Evolutionary conservation across 2,329 filamentous ascomycete genomes (phyloP).

Genomic region (Aspergillus chevalieri): DNA sequence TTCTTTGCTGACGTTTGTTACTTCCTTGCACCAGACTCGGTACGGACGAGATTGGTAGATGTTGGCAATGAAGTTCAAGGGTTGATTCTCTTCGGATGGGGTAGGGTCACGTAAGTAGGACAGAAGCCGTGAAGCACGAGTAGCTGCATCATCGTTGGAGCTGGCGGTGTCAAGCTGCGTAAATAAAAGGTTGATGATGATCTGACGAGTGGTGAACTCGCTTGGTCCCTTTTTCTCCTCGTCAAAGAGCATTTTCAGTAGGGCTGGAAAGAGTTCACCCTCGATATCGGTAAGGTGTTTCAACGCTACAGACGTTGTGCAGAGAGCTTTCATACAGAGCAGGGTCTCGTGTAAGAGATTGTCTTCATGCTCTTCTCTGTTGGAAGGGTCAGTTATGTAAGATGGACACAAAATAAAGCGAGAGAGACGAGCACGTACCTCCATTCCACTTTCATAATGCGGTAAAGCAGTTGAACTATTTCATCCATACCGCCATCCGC

Average conservation of each 20-base stretch:
- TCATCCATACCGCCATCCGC: constrained; percentile 86
- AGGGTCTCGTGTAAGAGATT: constrained; percentile 85
- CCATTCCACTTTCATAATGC: constrained; percentile 96
- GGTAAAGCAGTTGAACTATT: constrained; percentile 75
- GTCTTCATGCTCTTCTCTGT: constrained; percentile 90
- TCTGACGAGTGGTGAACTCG: constrained; percentile 88
- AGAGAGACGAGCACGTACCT: constrained; percentile 51
- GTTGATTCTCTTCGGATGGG: constrained; percentile 66
- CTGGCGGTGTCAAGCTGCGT: constrained; percentile 71
- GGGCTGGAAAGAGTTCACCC: constrained; percentile 71
- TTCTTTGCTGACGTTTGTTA: constrained; percentile 88
- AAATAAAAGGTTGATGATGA: constrained; percentile 83
- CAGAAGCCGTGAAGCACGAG: constrained; percentile 66
- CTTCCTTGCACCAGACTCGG: constrained; percentile 88
- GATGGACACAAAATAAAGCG: constrained; percentile 18
- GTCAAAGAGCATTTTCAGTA: constrained; percentile 86
- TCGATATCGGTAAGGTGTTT: constrained; percentile 76
- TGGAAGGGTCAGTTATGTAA: constrained; percentile 47
- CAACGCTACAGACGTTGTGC: constrained; percentile 81
- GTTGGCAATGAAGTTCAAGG: constrained; percentile 78
- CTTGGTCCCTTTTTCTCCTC: constrained; percentile 97
- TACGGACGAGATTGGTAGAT: constrained; percentile 87
- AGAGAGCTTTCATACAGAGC: constrained; percentile 87
- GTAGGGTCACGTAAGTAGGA: constrained; percentile 73
- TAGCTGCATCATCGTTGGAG: constrained; percentile 53